These are phyloP conservation scores for Fraxinus angustifolia DNA, from an alignment of 305 asterid species.

Conservation along the genomic window DNA sequence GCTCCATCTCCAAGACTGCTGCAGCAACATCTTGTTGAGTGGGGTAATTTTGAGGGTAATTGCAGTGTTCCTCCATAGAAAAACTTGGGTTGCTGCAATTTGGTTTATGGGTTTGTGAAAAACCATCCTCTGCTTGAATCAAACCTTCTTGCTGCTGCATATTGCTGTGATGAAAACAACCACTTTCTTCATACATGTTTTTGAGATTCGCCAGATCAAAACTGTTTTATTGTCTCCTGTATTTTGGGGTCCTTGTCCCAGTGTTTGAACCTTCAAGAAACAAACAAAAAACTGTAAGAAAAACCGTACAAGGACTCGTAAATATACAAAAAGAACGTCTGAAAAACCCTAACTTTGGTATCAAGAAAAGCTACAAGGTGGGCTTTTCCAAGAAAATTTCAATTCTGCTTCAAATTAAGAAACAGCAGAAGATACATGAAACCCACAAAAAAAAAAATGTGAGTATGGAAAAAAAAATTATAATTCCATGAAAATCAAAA, in stretches of 20 bases:
- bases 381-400: conserved; percentile 13
- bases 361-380: background rate
- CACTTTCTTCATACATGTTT: conserved; percentile 55
- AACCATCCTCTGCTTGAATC: conserved; percentile 43
- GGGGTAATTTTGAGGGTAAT: conserved; percentile 23
- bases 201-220: conserved; percentile 6
- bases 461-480: background rate
- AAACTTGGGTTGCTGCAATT: conserved; percentile 31
- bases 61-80: conserved; percentile 40
- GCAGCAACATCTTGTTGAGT: conserved; percentile 31
- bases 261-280: conserved; percentile 24
- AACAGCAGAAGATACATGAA: background rate
- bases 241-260: conserved; percentile 6
- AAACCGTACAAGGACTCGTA: conserved; percentile 12
- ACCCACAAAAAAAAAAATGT: background rate
- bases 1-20: conserved; percentile 56
- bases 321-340: background rate
- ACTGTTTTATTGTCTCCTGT: conserved; percentile 25
- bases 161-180: conserved; percentile 47
- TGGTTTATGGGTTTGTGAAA: conserved; percentile 38
- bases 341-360: conserved; percentile 22
- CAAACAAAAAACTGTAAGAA: conserved; percentile 17
- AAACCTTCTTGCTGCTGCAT: conserved; percentile 35
- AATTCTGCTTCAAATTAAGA: conserved; percentile 13
- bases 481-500: conserved; percentile 6